These are phyloP conservation scores for Candida albicans DNA, from an alignment of 1,139 yeast genomes.

Conservation along the genomic window DNA sequence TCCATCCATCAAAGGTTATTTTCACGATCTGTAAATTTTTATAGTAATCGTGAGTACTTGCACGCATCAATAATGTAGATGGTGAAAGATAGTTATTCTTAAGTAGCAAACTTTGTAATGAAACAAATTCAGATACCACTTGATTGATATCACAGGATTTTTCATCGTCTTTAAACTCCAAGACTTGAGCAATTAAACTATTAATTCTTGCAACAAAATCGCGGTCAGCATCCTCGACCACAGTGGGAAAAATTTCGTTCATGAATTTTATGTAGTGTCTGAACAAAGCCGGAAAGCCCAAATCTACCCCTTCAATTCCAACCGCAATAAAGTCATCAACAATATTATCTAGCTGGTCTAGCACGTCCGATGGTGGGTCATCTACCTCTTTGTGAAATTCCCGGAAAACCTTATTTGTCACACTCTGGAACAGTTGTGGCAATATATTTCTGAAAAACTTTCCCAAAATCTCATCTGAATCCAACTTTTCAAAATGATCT, in stretches of 20 bases:
- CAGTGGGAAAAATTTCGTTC: conserved; percentile 3
- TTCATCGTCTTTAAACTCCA: conserved; percentile 4
- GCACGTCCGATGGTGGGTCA: neutral
- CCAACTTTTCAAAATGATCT: conserved; percentile 24
- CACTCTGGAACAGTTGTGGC: conserved; percentile 1
- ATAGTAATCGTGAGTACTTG: conserved; percentile 11
- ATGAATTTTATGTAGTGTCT: conserved; percentile 4
- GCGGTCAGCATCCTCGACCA: conserved; percentile 4
- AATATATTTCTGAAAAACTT: conserved; percentile 1
- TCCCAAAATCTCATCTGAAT: neutral
- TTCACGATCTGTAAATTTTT: neutral
- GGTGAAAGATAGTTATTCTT: conserved; percentile 4
- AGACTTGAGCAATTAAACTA: neutral
- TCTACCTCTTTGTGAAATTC: neutral
- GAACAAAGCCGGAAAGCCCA: conserved; percentile 3
- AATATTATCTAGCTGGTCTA: neutral
- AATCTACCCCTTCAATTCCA: conserved; percentile 4
- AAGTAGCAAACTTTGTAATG: conserved; percentile 4
- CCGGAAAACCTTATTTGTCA: neutral
- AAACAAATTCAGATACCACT: conserved; percentile 3
- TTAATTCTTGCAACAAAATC: conserved; percentile 2
- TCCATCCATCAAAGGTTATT: conserved; percentile 15
- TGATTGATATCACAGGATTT: conserved; percentile 1
- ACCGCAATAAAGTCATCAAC: conserved; percentile 13
- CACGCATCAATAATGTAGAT: conserved; percentile 14